phyloP scores from a whole-genome alignment of 495 filamentous ascomycete genomes.

The Talaromyces thailandensis region DNA sequence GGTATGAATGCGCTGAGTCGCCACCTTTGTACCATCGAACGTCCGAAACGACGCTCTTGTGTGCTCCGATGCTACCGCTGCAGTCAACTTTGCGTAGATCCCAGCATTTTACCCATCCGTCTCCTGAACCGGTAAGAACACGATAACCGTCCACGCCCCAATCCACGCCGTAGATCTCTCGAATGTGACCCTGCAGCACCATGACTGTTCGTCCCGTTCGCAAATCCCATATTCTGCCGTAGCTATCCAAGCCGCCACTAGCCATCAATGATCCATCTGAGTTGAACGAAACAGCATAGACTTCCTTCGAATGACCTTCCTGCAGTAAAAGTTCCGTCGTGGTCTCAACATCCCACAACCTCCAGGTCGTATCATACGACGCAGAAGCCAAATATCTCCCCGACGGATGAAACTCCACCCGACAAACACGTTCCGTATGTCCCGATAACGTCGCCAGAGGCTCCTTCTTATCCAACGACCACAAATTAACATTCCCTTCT shows the following conservation, averaged over 20 bases:
- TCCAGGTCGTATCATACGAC: slow-evolving; percentile 94
- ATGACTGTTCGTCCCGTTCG: slow-evolving; percentile 89
- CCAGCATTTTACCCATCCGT: slow-evolving; percentile 97
- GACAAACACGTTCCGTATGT: slow-evolving; percentile 78
- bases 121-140: slow-evolving; percentile 79
- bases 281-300: slow-evolving; percentile 83
- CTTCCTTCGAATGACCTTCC: slow-evolving; percentile 90
- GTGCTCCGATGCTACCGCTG: slow-evolving; percentile 78
- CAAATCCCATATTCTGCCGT: slow-evolving; percentile 95
- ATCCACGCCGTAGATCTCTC: slow-evolving; percentile 84
- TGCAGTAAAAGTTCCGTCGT: slow-evolving; percentile 78
- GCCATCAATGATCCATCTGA: slow-evolving; percentile 84
- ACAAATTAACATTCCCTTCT: slow-evolving; percentile 83
- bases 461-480: slow-evolving; percentile 76
- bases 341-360: slow-evolving; percentile 88
- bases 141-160: slow-evolving; percentile 89
- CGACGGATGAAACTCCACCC: slow-evolving; percentile 91
- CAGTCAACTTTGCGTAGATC: slow-evolving; percentile 82
- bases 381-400: slow-evolving; percentile 87
- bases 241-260: slow-evolving; percentile 85
- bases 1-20: slow-evolving; percentile 49
- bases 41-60: slow-evolving; percentile 86
- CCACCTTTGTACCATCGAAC: slow-evolving; percentile 86
- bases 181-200: slow-evolving; percentile 90
- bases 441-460: slow-evolving; percentile 78